Evolutionary conservation across 2,329 filamentous ascomycete species (phyloP).

Genomic region (Plenodomus biglobosus): DNA sequence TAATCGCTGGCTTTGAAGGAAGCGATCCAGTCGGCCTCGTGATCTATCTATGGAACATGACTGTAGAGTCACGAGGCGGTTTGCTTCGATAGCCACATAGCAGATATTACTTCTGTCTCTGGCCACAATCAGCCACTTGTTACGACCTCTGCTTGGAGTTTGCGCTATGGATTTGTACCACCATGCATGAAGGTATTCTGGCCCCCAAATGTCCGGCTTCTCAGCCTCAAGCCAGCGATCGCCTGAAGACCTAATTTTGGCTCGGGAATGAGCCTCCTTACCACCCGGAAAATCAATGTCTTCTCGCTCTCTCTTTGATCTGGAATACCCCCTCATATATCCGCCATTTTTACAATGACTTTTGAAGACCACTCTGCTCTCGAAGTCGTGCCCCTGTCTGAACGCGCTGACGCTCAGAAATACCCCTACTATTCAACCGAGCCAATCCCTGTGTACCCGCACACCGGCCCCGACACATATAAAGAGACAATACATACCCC

Average conservation of each 20-base stretch:
- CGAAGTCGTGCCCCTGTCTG: constrained; percentile 2
- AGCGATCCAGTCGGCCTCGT: too few relatives aligned
- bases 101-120: too few relatives aligned
- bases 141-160: neutral
- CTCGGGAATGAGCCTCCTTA: neutral
- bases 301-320: neutral
- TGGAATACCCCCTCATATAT: too few relatives aligned
- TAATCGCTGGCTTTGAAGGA: too few relatives aligned
- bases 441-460: neutral
- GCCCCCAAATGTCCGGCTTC: neutral
- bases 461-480: constrained; percentile 1
- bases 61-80: too few relatives aligned
- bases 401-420: neutral
- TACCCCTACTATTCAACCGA: constrained; percentile 5
- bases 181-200: neutral
- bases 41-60: too few relatives aligned
- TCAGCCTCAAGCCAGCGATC: neutral
- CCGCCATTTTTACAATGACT: neutral
- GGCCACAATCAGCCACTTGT: neutral
- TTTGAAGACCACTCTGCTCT: constrained; percentile 1
- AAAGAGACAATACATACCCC: neutral
- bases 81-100: too few relatives aligned
- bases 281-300: neutral
- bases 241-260: neutral
- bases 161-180: neutral